These are phyloP conservation scores for Gentiana dahurica DNA, from an alignment of 257 asterid species.

Conservation along the genomic window DNA sequence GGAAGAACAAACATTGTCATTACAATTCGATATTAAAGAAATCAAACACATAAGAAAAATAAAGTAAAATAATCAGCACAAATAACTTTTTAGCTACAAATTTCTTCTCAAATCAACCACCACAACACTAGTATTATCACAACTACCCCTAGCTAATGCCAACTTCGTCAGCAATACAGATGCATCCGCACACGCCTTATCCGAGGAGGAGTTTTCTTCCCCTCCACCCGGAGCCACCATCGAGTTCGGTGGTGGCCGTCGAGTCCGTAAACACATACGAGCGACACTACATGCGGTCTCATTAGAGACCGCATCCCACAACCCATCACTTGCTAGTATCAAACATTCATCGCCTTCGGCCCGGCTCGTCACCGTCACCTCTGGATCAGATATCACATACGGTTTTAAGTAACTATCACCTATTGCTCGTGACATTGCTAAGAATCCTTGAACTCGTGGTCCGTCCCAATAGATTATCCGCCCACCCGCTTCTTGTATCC, in stretches of 20 bases:
- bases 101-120: conserved; percentile 64
- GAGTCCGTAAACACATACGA: conserved; percentile 65
- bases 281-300: conserved; percentile 95
- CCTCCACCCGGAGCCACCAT: conserved; percentile 21
- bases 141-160: conserved; percentile 79
- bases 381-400: conserved; percentile 80
- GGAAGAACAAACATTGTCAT: too few relatives aligned
- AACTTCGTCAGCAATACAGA: conserved; percentile 80
- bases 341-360: conserved; percentile 64
- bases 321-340: conserved; percentile 77
- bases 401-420: conserved; percentile 87
- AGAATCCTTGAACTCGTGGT: conserved; percentile 43
- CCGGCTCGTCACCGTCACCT: conserved; percentile 60
- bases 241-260: conserved; percentile 31
- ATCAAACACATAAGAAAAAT: too few relatives aligned
- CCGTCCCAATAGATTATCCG: conserved; percentile 24
- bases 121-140: conserved; percentile 79
- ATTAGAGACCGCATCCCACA: conserved; percentile 89
- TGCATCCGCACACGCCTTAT: conserved; percentile 85
- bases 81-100: neutral
- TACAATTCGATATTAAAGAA: too few relatives aligned
- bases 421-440: conserved; percentile 63
- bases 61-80: too few relatives aligned
- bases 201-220: conserved; percentile 41
- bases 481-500: conserved; percentile 46